Evolutionary conservation across 768 basidiomycete genomes (phyloP).

Genomic region (Kwoniella botswanensis): DNA sequence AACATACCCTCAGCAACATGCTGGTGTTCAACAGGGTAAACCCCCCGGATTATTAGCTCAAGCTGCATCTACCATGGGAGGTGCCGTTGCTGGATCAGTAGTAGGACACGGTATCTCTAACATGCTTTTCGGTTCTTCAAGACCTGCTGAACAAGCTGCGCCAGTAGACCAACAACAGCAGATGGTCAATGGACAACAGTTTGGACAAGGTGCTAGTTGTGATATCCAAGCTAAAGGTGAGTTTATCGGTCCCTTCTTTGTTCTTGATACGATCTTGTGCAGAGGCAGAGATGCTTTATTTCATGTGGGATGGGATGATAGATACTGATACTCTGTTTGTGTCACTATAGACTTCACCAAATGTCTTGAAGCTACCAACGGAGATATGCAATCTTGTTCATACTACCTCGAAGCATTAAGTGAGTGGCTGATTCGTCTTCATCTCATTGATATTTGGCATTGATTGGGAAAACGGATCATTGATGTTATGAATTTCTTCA

Average conservation of each 20-base stretch:
- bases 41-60: conserved; percentile 56
- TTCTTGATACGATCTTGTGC: too few relatives aligned
- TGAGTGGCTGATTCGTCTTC: conserved; percentile 25
- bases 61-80: conserved; percentile 57
- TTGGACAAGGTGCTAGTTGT: conserved; percentile 40
- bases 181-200: conserved; percentile 31
- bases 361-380: conserved; percentile 57
- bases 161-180: conserved; percentile 49
- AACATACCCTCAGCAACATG: conserved; percentile 29
- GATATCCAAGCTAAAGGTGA: conserved; percentile 57
- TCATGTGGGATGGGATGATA: too few relatives aligned
- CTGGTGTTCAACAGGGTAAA: conserved; percentile 35
- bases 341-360: too few relatives aligned
- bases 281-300: too few relatives aligned
- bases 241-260: conserved; percentile 10
- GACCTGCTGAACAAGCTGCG: conserved; percentile 35
- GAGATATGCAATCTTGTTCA: conserved; percentile 53
- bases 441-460: neutral
- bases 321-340: too few relatives aligned
- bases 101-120: conserved; percentile 57
- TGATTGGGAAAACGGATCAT: too few relatives aligned
- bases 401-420: conserved; percentile 58
- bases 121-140: conserved; percentile 55
- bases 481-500: neutral
- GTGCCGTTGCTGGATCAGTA: conserved; percentile 56